Base-by-base conservation (phyloP, 257 asterid species). In the Nicotiana noctiflora region DNA sequence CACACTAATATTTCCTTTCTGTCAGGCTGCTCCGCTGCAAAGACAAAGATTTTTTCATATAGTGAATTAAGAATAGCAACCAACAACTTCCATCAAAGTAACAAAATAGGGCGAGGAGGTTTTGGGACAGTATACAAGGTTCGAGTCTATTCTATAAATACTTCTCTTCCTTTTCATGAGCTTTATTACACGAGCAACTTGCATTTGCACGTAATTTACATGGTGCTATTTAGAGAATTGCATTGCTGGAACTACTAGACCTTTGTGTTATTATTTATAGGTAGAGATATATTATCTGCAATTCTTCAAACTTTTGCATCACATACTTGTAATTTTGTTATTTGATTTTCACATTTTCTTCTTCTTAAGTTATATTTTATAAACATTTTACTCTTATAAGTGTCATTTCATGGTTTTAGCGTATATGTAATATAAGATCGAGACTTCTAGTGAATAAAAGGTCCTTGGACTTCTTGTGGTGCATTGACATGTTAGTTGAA, bases 81-180 rank as follows among this genome's bases (percentile, higher is more conserved):
- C 61, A 82, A 93, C 68, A 86, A 94, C 88, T 94, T 93, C 81
- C 89, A 85, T 80, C 91, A 77, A 80, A 82, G 86, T 61, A 89
- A 88, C 86, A 94, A 90, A 88, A 86, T 94, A 79, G 98, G 98
- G 19, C 84, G 93, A 82, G 98, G 98, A 88, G 97, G 98, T 81
- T 94, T 93, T 79, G 98, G 98, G 56, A 93, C 86, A 62, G 98
- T 94, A 77, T 94, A 91, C 89, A 93, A 94, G 98, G 98, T 93
- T 62, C 31, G 46, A 51, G 80, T 74, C 51, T 79, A 80, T 80
- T 82, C 78, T 82, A 78, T 75, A 65, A 14, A 21, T 31, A 76
- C 31, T 68, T 75, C 65, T 65, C 13, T 53, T 21, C 59, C 10
- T 63, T 66, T 62, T 51, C 52, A 13, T 52, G 62, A 40, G 51